Evolutionary conservation across 257 asterid genomes (phyloP).

Genomic region (Plectranthus barbatus): DNA sequence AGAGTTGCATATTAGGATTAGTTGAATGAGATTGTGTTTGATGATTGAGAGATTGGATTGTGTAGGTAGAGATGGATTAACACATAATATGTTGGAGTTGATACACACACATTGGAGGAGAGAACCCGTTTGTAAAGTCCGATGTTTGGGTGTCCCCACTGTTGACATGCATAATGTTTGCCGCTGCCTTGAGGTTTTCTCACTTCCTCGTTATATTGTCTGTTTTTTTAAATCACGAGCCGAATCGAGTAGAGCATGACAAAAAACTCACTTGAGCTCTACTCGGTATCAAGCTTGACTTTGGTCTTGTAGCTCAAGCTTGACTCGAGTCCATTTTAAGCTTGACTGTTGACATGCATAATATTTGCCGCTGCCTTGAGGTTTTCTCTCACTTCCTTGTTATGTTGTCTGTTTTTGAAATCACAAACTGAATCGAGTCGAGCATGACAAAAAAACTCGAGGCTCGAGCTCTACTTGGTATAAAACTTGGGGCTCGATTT

Average conservation of each 20-base stretch:
- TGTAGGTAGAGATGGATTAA: slow-evolving; percentile 95
- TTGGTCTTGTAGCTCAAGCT: no score
- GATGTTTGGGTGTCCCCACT: slow-evolving; percentile 95
- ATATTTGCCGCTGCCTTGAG: slow-evolving; percentile 82
- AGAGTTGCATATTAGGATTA: neutral
- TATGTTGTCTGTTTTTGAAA: neutral
- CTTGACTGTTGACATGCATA: slow-evolving; percentile 94
- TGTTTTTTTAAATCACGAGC: slow-evolving; percentile 7
- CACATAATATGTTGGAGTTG: slow-evolving; percentile 98
- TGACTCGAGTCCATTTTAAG: no score
- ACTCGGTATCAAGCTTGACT: no score
- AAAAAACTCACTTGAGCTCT: no score
- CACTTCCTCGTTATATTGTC: slow-evolving; percentile 16
- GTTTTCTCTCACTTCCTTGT: slow-evolving; percentile 35
- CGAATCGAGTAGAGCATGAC: no score
- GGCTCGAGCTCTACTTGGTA: no score
- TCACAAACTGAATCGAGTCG: no score
- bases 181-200: slow-evolving; percentile 84
- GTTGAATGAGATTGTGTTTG: neutral
- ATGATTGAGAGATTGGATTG: slow-evolving; percentile 18
- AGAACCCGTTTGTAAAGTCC: slow-evolving; percentile 88
- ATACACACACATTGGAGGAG: slow-evolving; percentile 96
- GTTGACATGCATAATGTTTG: slow-evolving; percentile 88
- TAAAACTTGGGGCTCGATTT: no score
- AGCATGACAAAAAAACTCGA: no score